A percentile compares a stretch with the other conserved stretches of the same genome.
These are phyloP conservation scores for Sporormia fimetaria DNA, from an alignment of 495 filamentous ascomycete species.

Conservation along the genomic window DNA sequence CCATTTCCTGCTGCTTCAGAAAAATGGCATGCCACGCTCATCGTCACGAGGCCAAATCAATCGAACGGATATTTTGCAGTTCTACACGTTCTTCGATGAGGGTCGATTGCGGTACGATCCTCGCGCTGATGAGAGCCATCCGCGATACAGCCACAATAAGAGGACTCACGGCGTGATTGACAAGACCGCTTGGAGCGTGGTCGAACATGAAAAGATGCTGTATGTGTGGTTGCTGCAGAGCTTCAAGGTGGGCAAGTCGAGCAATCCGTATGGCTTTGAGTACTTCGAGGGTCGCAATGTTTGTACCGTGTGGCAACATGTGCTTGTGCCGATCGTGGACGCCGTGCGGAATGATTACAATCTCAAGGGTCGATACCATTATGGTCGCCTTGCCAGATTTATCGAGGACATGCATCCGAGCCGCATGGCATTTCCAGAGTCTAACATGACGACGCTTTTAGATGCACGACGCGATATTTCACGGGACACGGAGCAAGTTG, in stretches of 20 bases:
- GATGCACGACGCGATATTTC: too few relatives aligned
- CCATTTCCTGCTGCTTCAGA: slow-evolving; percentile 7
- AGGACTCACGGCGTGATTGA: slow-evolving; percentile 1
- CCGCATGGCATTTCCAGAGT: slow-evolving; percentile 12
- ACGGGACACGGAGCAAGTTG: too few relatives aligned
- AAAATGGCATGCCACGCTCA: not conserved
- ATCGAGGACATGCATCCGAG: slow-evolving; percentile 9
- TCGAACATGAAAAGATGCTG: slow-evolving; percentile 12
- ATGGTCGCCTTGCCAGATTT: slow-evolving; percentile 14
- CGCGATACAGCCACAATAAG: not conserved
- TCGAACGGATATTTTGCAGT: slow-evolving; percentile 4
- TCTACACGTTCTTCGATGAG: slow-evolving; percentile 12
- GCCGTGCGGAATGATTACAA: slow-evolving; percentile 9
- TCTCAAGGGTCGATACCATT: slow-evolving; percentile 7
- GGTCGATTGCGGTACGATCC: slow-evolving; percentile 12
- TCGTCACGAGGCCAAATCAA: slow-evolving; percentile 2
- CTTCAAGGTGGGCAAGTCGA: slow-evolving; percentile 11
- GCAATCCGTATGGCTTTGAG: slow-evolving; percentile 8
- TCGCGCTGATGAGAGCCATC: slow-evolving; percentile 2
- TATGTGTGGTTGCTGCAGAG: slow-evolving; percentile 15
- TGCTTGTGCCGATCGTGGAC: slow-evolving; percentile 15
- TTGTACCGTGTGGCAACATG: slow-evolving; percentile 8
- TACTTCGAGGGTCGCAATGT: slow-evolving; percentile 10
- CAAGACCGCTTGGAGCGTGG: slow-evolving; percentile 3
- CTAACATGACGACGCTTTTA: slow-evolving; percentile 2